Evolutionary conservation across 1,284 basidiomycete genomes (phyloP).

Genomic region (Trametes sp.): DNA sequence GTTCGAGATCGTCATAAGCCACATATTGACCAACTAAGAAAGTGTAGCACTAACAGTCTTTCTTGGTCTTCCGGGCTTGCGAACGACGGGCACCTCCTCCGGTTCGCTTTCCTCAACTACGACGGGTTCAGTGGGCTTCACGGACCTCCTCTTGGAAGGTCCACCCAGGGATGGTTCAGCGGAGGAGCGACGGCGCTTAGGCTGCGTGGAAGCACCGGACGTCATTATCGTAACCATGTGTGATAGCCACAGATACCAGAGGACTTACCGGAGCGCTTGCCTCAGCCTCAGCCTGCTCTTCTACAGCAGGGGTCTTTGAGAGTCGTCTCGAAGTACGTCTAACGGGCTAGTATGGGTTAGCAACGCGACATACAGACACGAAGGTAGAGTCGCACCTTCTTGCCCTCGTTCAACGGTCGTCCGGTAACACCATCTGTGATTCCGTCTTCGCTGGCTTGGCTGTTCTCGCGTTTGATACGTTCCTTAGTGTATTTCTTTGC

Average conservation of each 20-base stretch:
- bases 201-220: constrained; percentile 44
- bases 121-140: constrained; percentile 49
- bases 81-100: constrained; percentile 67
- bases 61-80: constrained; percentile 66
- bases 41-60: constrained; percentile 56
- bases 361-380: background rate
- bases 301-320: constrained; percentile 41
- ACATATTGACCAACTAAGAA: background rate
- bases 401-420: constrained; percentile 55
- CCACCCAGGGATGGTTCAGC: constrained; percentile 73
- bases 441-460: constrained; percentile 78
- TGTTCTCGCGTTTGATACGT: constrained; percentile 68
- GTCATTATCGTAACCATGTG: constrained; percentile 1
- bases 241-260: constrained; percentile 44
- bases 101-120: constrained; percentile 81
- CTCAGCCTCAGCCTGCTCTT: constrained; percentile 26
- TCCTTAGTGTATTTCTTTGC: constrained; percentile 71
- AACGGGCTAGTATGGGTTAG: constrained; percentile 26
- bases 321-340: constrained; percentile 50
- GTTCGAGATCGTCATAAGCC: constrained; percentile 3
- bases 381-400: constrained; percentile 48
- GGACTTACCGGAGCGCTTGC: constrained; percentile 49
- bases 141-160: constrained; percentile 49
- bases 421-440: constrained; percentile 83
- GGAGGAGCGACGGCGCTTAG: constrained; percentile 69